Evolutionary conservation across 2,329 filamentous ascomycete genomes (phyloP), one percentile per base, ranked within the genome.

Genomic region (Colletotrichum truncatum): DNA sequence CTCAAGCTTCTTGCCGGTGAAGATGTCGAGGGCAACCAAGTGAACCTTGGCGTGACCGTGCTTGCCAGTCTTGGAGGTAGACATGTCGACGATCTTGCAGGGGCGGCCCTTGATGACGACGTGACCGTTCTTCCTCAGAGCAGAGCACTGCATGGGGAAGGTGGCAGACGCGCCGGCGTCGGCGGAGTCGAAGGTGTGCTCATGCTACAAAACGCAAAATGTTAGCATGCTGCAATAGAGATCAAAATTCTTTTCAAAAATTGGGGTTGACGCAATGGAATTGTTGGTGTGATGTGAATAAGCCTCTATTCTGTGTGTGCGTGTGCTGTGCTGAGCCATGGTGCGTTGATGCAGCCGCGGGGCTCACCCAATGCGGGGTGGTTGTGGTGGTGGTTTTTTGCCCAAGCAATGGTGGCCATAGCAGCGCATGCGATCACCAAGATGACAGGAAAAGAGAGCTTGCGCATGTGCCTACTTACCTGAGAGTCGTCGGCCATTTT

Each of bases 81-180:
- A 97, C 97, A 99, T 99, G 80, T 99, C 96, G 83, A 98, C 93
- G 77, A 99, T 99, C 93, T 98, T 99, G 94, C 96, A 99, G 77
- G 96, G 97, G 77, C 96, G 96, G 85, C 88, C 86, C 91, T 99
- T 99, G 87, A 99, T 98, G 82, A 95, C 91, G 83, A 99, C 96
- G 89, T 92, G 91, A 73, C 96, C 95, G 91, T 97, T 97, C 94
- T 99, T 98, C 82, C 96, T 92, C 88, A 99, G 89, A 78, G 97
- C 95, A 86, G 97, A 99, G 86, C 96, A 99, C 89, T 99, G 96
- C 93, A 97, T 97, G 76, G 96, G 96, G 87, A 81, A 98, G 80
- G 96, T 99, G 78, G 86, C 80, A 74, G 96, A 98, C 77, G 96
- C 95, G 84, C 96, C 97, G 82, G 97, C 94, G 87, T 98, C 94